These are phyloP conservation scores for Malbranchea zuffiana DNA, from an alignment of 2,329 filamentous ascomycete genomes.

Conservation along the genomic window DNA sequence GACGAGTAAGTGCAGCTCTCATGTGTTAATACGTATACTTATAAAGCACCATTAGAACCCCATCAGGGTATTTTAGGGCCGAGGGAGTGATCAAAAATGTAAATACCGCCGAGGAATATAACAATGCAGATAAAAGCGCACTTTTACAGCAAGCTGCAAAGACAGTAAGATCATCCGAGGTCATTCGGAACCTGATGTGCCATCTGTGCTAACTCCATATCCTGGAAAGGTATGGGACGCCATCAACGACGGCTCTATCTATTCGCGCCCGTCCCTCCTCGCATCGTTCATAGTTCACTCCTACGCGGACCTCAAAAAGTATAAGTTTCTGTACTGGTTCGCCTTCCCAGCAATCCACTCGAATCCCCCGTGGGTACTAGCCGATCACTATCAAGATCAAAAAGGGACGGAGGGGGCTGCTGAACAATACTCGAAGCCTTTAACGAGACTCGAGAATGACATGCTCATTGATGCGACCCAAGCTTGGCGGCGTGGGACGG, in stretches of 20 bases:
- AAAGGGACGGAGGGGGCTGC: conserved; percentile 4
- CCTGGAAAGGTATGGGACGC: conserved; percentile 84
- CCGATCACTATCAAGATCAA: conserved; percentile 16
- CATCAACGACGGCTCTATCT: conserved; percentile 91
- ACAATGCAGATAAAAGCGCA: conserved; percentile 64
- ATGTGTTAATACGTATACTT: conserved; percentile 15
- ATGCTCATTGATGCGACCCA: conserved; percentile 71
- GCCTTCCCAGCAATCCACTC: conserved; percentile 90
- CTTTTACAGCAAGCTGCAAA: conserved; percentile 68
- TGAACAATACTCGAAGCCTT: conserved; percentile 21
- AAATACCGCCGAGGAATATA: conserved; percentile 92
- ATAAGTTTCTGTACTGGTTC: conserved; percentile 97
- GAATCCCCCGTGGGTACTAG: conserved; percentile 65
- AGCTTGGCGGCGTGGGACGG: conserved; percentile 75
- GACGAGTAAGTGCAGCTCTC: conserved; percentile 55
- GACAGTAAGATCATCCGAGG: conserved; percentile 47
- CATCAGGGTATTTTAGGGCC: conserved; percentile 63
- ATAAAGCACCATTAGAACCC: conserved; percentile 42
- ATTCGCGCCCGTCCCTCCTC: conserved; percentile 83
- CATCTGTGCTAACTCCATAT: conserved; percentile 6
- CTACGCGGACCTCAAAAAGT: conserved; percentile 93
- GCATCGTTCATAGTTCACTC: conserved; percentile 82
- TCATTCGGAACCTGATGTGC: not conserved
- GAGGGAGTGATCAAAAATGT: conserved; percentile 93
- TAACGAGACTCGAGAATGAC: conserved; percentile 61